Percentiles rank a stretch among this genome's conserved stretches.
phyloP scores from a whole-genome alignment of 2,329 filamentous ascomycete genomes.

The Chrysoporthe cubensis region DNA sequence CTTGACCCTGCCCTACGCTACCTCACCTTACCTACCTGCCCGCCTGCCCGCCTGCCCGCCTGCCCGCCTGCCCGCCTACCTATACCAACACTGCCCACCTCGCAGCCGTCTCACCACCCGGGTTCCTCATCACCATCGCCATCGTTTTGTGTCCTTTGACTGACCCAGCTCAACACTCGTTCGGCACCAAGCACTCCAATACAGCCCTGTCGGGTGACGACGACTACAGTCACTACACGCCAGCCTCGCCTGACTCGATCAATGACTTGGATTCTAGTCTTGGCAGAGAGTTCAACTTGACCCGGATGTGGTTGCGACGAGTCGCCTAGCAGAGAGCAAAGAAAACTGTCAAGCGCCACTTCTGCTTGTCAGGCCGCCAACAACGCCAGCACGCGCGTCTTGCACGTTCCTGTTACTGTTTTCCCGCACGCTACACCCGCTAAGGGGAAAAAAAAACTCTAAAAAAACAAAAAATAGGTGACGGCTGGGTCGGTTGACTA shows the following conservation, averaged over 20 bases:
- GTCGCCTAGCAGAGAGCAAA: slow-evolving; percentile 4
- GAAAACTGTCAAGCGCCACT: not conserved
- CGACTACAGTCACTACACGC: slow-evolving; percentile 2
- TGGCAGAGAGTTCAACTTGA: not conserved
- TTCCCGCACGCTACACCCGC: slow-evolving; percentile 7
- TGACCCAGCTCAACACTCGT: slow-evolving; percentile 18
- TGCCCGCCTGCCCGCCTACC: no score
- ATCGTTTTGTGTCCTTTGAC: slow-evolving; percentile 7
- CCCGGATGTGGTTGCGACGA: not conserved
- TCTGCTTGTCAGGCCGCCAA: not conserved
- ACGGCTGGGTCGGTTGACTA: slow-evolving; percentile 11
- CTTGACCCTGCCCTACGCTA: not conserved
- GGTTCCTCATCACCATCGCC: not conserved
- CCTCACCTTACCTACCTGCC: not conserved
- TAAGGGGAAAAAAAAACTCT: not conserved
- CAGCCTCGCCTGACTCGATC: slow-evolving; percentile 12
- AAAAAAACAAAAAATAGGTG: not conserved
- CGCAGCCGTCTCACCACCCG: slow-evolving; percentile 1
- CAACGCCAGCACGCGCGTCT: slow-evolving; percentile 5
- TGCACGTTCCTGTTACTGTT: slow-evolving; percentile 13
- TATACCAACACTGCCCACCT: not conserved
- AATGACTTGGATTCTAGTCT: not conserved
- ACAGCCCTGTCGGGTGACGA: not conserved
- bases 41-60: no score
- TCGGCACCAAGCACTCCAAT: not conserved